Percentiles rank a stretch among this genome's conserved stretches.
phyloP scores from a whole-genome alignment of 371 early-diverging fungal species.

The Mucor indicus region DNA sequence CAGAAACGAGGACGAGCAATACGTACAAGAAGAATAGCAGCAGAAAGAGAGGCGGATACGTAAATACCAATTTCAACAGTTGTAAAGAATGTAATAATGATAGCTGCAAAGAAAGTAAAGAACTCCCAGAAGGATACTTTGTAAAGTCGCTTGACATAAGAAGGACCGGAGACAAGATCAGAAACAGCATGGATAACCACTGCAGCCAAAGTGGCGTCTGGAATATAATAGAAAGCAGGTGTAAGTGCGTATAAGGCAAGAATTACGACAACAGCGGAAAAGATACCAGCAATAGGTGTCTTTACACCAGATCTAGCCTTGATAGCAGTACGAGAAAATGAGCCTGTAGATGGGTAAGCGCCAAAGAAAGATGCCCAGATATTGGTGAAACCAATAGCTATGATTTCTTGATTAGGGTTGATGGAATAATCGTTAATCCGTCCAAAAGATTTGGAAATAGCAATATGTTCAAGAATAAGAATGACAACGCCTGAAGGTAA shows the following conservation, averaged over 20 bases:
- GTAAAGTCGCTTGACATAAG: conserved; percentile 33
- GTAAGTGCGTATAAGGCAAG: conserved; percentile 79
- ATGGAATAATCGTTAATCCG: conserved; percentile 66
- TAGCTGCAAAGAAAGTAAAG: conserved; percentile 47
- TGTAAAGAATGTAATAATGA: conserved; percentile 66
- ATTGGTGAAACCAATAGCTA: conserved; percentile 86
- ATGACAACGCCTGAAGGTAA: conserved; percentile 70
- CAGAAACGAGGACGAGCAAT: conserved; percentile 68
- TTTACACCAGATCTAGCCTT: conserved; percentile 79
- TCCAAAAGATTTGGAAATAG: conserved; percentile 79
- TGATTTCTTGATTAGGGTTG: conserved; percentile 79
- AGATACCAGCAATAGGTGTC: conserved; percentile 79
- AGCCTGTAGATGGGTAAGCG: conserved; percentile 50
- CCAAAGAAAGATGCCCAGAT: conserved; percentile 80
- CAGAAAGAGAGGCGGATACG: conserved; percentile 59
- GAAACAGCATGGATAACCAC: conserved; percentile 77
- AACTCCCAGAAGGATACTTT: conserved; percentile 55
- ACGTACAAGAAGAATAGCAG: conserved; percentile 63
- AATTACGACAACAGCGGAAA: conserved; percentile 74
- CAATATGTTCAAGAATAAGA: conserved; percentile 80
- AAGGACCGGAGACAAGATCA: conserved; percentile 52
- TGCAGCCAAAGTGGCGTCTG: conserved; percentile 74
- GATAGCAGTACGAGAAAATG: conserved; percentile 64
- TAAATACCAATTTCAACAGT: conserved; percentile 75
- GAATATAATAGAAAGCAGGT: conserved; percentile 84